Percentiles rank a stretch among this genome's conserved stretches.
Conservation (phyloP, 1,139 yeast genomes). For the Diutina sp. region DNA sequence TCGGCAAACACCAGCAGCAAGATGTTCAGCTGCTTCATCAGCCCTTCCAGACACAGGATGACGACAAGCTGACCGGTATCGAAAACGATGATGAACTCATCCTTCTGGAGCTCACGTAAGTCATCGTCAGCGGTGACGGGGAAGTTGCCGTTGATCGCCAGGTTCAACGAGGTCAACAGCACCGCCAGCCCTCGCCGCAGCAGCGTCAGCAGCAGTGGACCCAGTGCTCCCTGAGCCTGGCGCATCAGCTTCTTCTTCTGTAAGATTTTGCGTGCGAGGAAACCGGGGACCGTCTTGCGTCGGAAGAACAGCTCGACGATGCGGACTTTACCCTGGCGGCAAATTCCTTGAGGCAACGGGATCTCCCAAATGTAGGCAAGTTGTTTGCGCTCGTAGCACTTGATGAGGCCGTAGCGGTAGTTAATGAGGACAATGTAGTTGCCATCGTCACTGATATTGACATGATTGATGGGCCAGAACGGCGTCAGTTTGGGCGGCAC, state of each 20-base stretch:
- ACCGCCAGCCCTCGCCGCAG: conserved; percentile 2
- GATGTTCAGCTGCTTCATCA: background rate
- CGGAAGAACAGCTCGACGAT: conserved; percentile 52
- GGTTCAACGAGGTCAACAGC: background rate
- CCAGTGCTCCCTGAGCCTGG: background rate
- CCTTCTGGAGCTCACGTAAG: background rate
- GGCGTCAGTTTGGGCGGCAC: background rate
- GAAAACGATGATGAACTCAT: background rate
- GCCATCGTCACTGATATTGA: conserved; percentile 50
- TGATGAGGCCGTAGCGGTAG: conserved; percentile 31
- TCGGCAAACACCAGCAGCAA: conserved; percentile 1
- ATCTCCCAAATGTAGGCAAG: conserved; percentile 44
- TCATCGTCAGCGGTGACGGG: background rate
- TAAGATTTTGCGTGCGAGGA: conserved; percentile 30
- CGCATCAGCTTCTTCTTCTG: conserved; percentile 11
- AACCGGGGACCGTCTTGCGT: conserved; percentile 37
- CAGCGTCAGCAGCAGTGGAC: background rate
- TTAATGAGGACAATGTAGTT: conserved; percentile 47
- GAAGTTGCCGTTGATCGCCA: background rate
- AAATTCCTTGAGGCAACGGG: conserved; percentile 10
- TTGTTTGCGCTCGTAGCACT: conserved; percentile 44
- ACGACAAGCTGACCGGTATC: background rate
- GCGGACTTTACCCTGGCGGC: conserved; percentile 10
- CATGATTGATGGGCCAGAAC: conserved; percentile 53
- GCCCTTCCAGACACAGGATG: background rate